Evolutionary conservation across 2,329 filamentous ascomycete genomes (phyloP).

Genomic region (Immersiporthe knoxdaviesiana): DNA sequence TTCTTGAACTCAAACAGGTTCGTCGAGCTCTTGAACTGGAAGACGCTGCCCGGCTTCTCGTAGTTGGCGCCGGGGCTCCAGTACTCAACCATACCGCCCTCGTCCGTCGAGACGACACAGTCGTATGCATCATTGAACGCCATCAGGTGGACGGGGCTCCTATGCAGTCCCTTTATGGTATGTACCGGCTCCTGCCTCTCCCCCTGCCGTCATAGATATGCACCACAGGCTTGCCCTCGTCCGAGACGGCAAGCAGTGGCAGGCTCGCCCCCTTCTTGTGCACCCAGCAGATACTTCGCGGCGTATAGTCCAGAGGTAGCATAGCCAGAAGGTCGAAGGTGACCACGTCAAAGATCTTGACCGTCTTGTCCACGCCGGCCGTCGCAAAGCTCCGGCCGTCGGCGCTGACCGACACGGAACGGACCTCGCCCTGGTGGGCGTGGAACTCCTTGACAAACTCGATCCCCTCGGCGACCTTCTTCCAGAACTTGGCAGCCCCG

Average conservation of each 20-base stretch:
- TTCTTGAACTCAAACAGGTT: slow-evolving; percentile 98
- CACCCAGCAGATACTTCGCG: slow-evolving; percentile 87
- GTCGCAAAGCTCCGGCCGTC: slow-evolving; percentile 95
- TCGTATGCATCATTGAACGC: slow-evolving; percentile 87
- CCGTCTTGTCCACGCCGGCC: slow-evolving; percentile 74
- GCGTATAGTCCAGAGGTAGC: slow-evolving; percentile 74
- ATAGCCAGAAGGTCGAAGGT: slow-evolving; percentile 88
- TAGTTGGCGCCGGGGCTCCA: slow-evolving; percentile 82
- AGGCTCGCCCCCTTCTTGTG: slow-evolving; percentile 86
- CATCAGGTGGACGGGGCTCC: slow-evolving; percentile 80
- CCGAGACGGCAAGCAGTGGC: slow-evolving; percentile 82
- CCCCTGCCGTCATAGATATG: slow-evolving; percentile 85
- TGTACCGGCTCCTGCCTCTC: slow-evolving; percentile 78
- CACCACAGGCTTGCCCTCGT: slow-evolving; percentile 72
- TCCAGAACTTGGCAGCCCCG: slow-evolving; percentile 99
- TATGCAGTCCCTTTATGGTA: slow-evolving; percentile 77
- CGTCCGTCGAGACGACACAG: slow-evolving; percentile 88
- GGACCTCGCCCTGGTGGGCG: slow-evolving; percentile 85
- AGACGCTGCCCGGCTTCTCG: slow-evolving; percentile 91
- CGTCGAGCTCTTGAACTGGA: slow-evolving; percentile 90
- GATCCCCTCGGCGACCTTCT: slow-evolving; percentile 86
- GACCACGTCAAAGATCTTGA: slow-evolving; percentile 82
- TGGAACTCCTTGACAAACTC: slow-evolving; percentile 99
- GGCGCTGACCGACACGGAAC: slow-evolving; percentile 79
- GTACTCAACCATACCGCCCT: slow-evolving; percentile 94